A percentile compares a stretch with the other conserved stretches of the same genome.
Conservation (phyloP, 1,139 yeast genomes). For the Suhomyces bribrorum region DNA sequence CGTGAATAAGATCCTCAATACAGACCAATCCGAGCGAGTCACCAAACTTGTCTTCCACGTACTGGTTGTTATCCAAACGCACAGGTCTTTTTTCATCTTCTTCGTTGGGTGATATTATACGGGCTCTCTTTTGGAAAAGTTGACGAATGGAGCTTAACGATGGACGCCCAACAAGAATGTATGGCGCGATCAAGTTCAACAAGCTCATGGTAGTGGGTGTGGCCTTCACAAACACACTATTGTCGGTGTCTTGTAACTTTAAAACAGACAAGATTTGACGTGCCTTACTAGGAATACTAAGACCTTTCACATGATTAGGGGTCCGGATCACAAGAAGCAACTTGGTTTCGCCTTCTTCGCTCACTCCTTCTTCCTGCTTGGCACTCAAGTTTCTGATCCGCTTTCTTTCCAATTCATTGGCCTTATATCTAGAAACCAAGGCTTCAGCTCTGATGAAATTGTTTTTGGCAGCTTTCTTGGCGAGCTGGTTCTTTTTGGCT, state of each 20-base stretch:
- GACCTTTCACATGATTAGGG: constrained; percentile 56
- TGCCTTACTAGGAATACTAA: constrained; percentile 68
- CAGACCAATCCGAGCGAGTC: constrained; percentile 67
- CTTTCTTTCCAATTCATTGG: constrained; percentile 65
- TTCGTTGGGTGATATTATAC: constrained; percentile 44
- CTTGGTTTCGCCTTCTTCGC: constrained; percentile 35
- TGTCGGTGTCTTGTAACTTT: constrained; percentile 58
- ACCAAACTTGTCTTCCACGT: constrained; percentile 72
- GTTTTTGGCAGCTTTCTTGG: constrained; percentile 37
- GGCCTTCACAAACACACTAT: constrained; percentile 70
- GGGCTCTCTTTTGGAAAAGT: constrained; percentile 74
- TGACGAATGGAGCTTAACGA: constrained; percentile 69
- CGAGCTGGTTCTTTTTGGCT: constrained; percentile 31
- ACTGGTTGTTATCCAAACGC: constrained; percentile 64
- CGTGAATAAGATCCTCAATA: constrained; percentile 77
- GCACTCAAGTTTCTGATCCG: constrained; percentile 60
- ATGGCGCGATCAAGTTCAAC: constrained; percentile 67
- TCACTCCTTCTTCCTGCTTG: constrained; percentile 21
- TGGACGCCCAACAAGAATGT: constrained; percentile 72
- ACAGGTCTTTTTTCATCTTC: constrained; percentile 28
- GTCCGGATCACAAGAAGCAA: constrained; percentile 67
- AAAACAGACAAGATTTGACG: constrained; percentile 56
- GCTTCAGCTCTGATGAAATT: constrained; percentile 75
- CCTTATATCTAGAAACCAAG: constrained; percentile 62
- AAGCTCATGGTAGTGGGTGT: constrained; percentile 58